Conservation (phyloP, 2,329 filamentous ascomycete genomes). For the Fusarium algeriense region DNA sequence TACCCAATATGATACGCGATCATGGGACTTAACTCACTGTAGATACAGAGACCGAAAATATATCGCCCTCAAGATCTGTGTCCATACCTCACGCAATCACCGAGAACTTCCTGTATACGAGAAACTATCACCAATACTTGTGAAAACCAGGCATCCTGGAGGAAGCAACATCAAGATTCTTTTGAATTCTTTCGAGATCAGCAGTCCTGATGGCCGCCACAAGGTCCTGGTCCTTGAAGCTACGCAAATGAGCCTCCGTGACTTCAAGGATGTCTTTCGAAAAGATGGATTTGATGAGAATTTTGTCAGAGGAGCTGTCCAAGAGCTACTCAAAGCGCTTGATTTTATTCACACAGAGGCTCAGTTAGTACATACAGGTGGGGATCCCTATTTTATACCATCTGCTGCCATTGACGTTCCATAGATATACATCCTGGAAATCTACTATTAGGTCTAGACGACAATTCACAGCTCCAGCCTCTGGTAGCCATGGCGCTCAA, state of each 20-base stretch:
- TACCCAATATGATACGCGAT: fast-evolving
- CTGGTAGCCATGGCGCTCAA: slow-evolving; percentile 43
- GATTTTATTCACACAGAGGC: slow-evolving; percentile 53
- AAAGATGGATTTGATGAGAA: slow-evolving; percentile 39
- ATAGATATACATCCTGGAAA: slow-evolving; percentile 47
- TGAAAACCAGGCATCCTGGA: neutral
- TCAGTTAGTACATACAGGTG: slow-evolving; percentile 51
- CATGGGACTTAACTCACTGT: neutral
- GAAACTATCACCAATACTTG: neutral
- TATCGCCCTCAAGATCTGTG: slow-evolving; percentile 51
- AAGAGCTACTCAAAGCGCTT: slow-evolving; percentile 50
- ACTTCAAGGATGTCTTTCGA: slow-evolving; percentile 49
- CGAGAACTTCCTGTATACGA: slow-evolving; percentile 40
- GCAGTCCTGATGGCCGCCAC: slow-evolving; percentile 39
- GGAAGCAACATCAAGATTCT: slow-evolving; percentile 37
- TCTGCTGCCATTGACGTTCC: neutral
- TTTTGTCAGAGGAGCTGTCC: slow-evolving; percentile 49
- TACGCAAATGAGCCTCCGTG: slow-evolving; percentile 49
- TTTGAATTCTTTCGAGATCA: slow-evolving; percentile 37
- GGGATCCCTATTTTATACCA: neutral
- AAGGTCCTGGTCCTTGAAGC: slow-evolving; percentile 40
- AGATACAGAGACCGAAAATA: slow-evolving; percentile 44
- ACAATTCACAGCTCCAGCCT: slow-evolving; percentile 39
- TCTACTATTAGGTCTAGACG: slow-evolving; percentile 39
- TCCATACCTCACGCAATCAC: slow-evolving; percentile 41